Base-by-base conservation (phyloP, 2,329 filamentous ascomycete genomes). In the Didymella arachidicola region DNA sequence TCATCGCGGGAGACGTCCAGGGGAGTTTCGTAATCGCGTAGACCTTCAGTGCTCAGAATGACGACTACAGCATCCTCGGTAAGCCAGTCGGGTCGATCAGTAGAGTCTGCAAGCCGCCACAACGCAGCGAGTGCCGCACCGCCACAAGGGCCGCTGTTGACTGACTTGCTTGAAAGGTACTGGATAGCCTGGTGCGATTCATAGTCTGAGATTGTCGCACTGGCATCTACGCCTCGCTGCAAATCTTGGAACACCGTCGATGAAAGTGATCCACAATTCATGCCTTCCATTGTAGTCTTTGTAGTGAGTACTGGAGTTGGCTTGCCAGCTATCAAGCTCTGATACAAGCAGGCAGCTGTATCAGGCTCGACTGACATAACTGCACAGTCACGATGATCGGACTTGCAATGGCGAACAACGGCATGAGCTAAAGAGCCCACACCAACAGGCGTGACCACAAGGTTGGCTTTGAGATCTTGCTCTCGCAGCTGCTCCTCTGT, bases 371-470 rank as follows among this genome's bases (percentile, higher is more conserved):
- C 90, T 0, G 87, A 79, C 2, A 92, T 67, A n/a, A 92, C 82
- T 1, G 68, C 72, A 2, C 79, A 73, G 1, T 68, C 30, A 16
- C 57, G 50, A 8, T 43, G 16, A 10, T 67, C 64, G 11, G 79
- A 75, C 66, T 89, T 91, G 79, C 82, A 92, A 70, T 90, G 86
- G 30, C 80, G 78, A 0, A 84, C 82, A 0, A 91, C 89, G 0
- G 91, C 85, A 63, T 93, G 88, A 0, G 88, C 88, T 57, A 92
- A 83, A 5, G 87, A 90, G 0, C 91, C 91, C 0, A 91, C 90
- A 0, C 91, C 91, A 1, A 90, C 88, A 0, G 90, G 88, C 0
- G 84, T 83, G 14, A 94, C 73, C 29, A 87, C 81, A 0, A 79
- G 83, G 6, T 82, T 79, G 4, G 75, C 61, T 4, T 68, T 63